Evolutionary conservation across 306 rosid species (phyloP).

Genomic region (Cucumis hystrix): DNA sequence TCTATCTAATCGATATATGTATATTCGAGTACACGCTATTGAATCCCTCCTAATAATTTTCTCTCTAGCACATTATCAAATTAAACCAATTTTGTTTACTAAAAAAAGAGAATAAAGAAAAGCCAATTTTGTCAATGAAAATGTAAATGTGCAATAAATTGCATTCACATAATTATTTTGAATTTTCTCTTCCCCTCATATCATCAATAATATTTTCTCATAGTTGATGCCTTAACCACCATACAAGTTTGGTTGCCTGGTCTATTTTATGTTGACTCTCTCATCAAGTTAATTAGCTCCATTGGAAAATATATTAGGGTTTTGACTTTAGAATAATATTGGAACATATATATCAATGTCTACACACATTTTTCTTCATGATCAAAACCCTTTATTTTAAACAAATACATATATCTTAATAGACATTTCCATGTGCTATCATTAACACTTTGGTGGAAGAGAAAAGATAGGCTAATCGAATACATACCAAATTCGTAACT

Average conservation of each 20-base stretch:
- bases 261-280: neutral
- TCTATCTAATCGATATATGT: too few relatives aligned
- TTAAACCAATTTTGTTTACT: too few relatives aligned
- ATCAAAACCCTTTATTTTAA: neutral
- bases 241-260: neutral
- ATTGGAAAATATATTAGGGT: neutral
- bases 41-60: too few relatives aligned
- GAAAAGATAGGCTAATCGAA: neutral
- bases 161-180: neutral
- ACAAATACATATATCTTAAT: neutral
- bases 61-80: too few relatives aligned
- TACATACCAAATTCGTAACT: neutral
- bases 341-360: neutral
- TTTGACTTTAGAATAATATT: neutral
- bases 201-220: neutral
- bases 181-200: neutral
- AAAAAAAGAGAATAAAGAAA: too few relatives aligned
- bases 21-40: too few relatives aligned
- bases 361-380: neutral
- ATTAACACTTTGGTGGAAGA: neutral
- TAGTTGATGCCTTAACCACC: neutral
- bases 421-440: slow-evolving; percentile 3
- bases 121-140: neutral
- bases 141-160: neutral
- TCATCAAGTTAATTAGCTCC: neutral